These are phyloP conservation scores for Aspergillus quadricinctus DNA, from an alignment of 2,329 filamentous ascomycete genomes.

Conservation along the genomic window DNA sequence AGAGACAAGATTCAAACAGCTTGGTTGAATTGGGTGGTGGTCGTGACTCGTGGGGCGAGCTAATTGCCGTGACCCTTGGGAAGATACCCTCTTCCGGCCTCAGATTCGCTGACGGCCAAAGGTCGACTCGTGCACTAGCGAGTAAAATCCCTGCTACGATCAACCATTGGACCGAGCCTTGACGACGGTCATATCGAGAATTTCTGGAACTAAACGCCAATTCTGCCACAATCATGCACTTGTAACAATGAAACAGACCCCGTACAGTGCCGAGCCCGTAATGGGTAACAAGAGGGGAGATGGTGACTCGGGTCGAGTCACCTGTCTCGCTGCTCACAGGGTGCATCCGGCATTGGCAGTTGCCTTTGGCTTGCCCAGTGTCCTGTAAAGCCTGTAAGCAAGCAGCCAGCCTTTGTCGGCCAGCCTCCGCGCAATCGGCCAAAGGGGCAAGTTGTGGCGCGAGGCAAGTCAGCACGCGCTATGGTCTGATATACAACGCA, in stretches of 20 bases:
- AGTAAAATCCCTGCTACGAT: constrained; percentile 37
- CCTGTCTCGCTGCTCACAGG: constrained; percentile 2
- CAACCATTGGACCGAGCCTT: constrained; percentile 36
- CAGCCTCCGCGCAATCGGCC: background rate
- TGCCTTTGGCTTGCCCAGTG: background rate
- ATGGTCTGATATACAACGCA: background rate
- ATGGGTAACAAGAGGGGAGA: background rate
- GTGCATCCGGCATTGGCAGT: constrained; percentile 1
- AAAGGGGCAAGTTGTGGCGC: background rate
- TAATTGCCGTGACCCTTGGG: constrained; percentile 20
- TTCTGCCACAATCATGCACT: constrained; percentile 9
- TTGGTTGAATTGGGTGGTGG: constrained; percentile 16
- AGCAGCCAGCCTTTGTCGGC: background rate
- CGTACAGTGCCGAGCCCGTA: background rate
- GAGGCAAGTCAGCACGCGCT: background rate
- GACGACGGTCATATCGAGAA: constrained; percentile 29
- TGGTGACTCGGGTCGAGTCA: background rate
- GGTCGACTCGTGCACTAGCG: constrained; percentile 22
- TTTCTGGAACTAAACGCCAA: constrained; percentile 27
- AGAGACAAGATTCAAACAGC: constrained; percentile 6
- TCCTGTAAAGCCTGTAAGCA: background rate
- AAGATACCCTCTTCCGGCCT: constrained; percentile 20
- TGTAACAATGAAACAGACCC: constrained; percentile 14
- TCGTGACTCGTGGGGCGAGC: constrained; percentile 28
- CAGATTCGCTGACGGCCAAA: constrained; percentile 28